These are phyloP conservation scores for Botrytis deweyae DNA, from an alignment of 2,329 filamentous ascomycete genomes.

Conservation along the genomic window DNA sequence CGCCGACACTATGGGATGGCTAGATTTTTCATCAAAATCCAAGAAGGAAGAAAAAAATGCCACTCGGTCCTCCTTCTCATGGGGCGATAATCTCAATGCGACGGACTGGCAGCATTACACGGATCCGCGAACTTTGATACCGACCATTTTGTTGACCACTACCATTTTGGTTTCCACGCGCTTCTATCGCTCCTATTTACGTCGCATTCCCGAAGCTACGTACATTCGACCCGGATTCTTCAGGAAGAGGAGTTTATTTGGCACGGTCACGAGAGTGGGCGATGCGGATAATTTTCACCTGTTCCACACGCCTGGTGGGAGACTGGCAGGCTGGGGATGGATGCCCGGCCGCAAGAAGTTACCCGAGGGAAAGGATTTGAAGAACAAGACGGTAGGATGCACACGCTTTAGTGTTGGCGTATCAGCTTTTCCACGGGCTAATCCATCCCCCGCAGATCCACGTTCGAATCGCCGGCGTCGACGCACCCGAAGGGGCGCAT, in stretches of 20 bases:
- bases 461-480: slow-evolving; percentile 84
- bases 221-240: slow-evolving; percentile 76
- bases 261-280: slow-evolving; percentile 87
- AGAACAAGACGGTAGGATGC: slow-evolving; percentile 69
- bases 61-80: slow-evolving; percentile 42
- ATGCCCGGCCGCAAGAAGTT: slow-evolving; percentile 64
- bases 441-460: slow-evolving; percentile 61
- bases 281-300: slow-evolving; percentile 96
- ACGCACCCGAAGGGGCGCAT: slow-evolving; percentile 90
- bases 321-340: slow-evolving; percentile 90
- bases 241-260: slow-evolving; percentile 73
- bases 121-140: slow-evolving; percentile 54
- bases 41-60: slow-evolving; percentile 33
- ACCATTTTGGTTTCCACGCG: slow-evolving; percentile 54
- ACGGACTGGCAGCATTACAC: slow-evolving; percentile 55
- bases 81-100: slow-evolving; percentile 47
- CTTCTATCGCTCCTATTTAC: slow-evolving; percentile 74
- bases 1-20: slow-evolving; percentile 47
- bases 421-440: not conserved
- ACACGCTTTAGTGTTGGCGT: not conserved
- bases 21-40: slow-evolving; percentile 45
- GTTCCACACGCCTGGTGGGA: slow-evolving; percentile 92
- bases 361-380: slow-evolving; percentile 67
- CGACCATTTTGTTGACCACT: slow-evolving; percentile 54
- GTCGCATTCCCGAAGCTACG: slow-evolving; percentile 75